phyloP scores from a whole-genome alignment of 164 flowering plant species.

The Vitis rupestris region DNA sequence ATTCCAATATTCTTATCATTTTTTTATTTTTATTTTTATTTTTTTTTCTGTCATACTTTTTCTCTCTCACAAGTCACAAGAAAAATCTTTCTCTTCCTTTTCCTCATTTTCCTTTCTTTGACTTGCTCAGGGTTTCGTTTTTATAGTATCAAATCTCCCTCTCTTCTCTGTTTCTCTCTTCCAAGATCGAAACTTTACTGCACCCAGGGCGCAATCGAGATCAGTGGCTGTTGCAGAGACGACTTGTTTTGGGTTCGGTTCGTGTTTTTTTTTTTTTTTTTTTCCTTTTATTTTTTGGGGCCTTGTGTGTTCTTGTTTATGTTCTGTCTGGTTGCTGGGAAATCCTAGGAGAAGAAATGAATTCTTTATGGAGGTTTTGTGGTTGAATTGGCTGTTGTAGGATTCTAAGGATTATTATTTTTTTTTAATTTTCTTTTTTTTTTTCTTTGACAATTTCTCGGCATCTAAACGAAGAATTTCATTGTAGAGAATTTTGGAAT shows the following conservation, averaged over 20 bases:
- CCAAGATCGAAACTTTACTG: not conserved
- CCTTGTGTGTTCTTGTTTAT: no score
- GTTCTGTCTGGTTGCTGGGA: no score
- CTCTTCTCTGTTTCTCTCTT: not conserved
- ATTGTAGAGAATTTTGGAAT: not conserved
- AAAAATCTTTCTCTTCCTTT: slow-evolving; percentile 15
- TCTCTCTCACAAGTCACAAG: slow-evolving; percentile 15
- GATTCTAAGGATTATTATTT: no score
- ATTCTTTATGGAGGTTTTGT: no score
- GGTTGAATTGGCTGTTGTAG: no score
- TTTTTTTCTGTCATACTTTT: slow-evolving; percentile 4
- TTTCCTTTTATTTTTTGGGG: not conserved
- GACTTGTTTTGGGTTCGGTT: not conserved
- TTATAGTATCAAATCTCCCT: slow-evolving; percentile 12
- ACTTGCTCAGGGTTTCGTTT: slow-evolving; percentile 22
- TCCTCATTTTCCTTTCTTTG: slow-evolving; percentile 38
- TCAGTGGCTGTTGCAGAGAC: not conserved
- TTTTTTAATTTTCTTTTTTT: no score
- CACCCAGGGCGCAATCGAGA: not conserved
- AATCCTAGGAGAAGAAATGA: no score
- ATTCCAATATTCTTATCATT: not conserved
- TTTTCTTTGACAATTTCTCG: no score
- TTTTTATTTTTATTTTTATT: slow-evolving; percentile 6
- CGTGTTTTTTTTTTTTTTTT: not conserved
- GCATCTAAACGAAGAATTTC: no score